Evolutionary conservation across 2,329 filamentous ascomycete genomes (phyloP).

Genomic region (Ceratocystis variospora): DNA sequence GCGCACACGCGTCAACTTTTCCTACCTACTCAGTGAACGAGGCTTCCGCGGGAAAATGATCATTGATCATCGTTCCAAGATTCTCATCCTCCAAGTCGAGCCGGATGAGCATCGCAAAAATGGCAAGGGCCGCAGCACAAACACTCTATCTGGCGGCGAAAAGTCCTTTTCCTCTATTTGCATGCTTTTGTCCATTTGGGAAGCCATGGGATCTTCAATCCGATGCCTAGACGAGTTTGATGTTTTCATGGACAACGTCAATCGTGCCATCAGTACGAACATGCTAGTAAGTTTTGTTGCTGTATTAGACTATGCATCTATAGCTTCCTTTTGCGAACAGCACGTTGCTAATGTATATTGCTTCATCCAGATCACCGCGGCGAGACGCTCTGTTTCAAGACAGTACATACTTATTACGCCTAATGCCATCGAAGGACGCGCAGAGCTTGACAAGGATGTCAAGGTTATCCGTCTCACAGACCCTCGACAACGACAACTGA

Average conservation of each 20-base stretch:
- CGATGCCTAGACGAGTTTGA: conserved; percentile 96
- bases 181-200: conserved; percentile 83
- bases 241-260: conserved; percentile 98
- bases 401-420: conserved; percentile 97
- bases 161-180: conserved; percentile 98
- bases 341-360: background rate
- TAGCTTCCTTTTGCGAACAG: background rate
- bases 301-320: background rate
- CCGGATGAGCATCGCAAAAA: conserved; percentile 55
- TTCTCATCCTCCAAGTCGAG: conserved; percentile 64
- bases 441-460: conserved; percentile 51
- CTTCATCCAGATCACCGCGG: conserved; percentile 37
- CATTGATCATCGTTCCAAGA: conserved; percentile 61
- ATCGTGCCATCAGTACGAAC: conserved; percentile 80
- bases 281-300: conserved; percentile 57
- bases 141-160: conserved; percentile 87
- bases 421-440: conserved; percentile 57
- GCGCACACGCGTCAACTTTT: conserved; percentile 75
- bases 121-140: conserved; percentile 64
- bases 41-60: conserved; percentile 72
- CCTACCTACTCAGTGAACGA: conserved; percentile 75
- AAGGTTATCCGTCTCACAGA: conserved; percentile 58
- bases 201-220: conserved; percentile 92
- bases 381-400: conserved; percentile 70
- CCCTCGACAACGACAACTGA: conserved; percentile 38